Evolutionary conservation across 345 rosid genomes (phyloP).

Genomic region (Eucalyptus pumila): DNA sequence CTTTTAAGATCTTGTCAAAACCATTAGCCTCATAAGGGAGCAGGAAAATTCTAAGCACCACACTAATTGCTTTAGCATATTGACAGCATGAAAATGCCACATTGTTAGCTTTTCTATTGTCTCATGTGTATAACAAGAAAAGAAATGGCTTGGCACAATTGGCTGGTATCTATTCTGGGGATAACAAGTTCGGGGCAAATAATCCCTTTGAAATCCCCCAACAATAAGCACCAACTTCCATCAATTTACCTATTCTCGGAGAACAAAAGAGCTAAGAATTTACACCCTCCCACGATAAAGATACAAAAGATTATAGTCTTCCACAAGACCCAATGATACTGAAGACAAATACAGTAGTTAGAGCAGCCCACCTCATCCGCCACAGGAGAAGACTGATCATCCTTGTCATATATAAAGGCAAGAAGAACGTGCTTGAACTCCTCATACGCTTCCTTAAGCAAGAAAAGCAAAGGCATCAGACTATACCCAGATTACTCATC

Average conservation of each 20-base stretch:
- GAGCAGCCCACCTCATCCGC: constrained; percentile 61
- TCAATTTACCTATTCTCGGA: background rate
- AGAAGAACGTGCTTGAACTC: constrained; percentile 96
- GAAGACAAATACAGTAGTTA: background rate
- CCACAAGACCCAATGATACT: background rate
- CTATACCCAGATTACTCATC: background rate
- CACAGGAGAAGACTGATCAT: constrained; percentile 77
- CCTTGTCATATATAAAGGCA: constrained; percentile 73
- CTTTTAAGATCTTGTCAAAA: background rate
- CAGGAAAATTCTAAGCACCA: background rate
- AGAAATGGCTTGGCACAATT: background rate
- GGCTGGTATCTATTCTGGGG: background rate
- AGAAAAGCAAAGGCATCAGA: constrained; percentile 1
- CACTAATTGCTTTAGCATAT: background rate
- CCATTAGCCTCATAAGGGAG: background rate
- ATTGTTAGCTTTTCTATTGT: background rate
- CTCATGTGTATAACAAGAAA: background rate
- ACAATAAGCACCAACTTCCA: background rate
- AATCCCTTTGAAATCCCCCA: background rate
- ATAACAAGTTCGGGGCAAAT: background rate
- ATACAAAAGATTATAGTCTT: background rate
- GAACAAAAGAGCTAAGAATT: background rate
- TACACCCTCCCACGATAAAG: background rate
- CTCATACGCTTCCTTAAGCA: constrained; percentile 91
- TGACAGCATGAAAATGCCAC: background rate